Conservation (phyloP, 2,329 filamentous ascomycete species). For the Fusarium buharicum region DNA sequence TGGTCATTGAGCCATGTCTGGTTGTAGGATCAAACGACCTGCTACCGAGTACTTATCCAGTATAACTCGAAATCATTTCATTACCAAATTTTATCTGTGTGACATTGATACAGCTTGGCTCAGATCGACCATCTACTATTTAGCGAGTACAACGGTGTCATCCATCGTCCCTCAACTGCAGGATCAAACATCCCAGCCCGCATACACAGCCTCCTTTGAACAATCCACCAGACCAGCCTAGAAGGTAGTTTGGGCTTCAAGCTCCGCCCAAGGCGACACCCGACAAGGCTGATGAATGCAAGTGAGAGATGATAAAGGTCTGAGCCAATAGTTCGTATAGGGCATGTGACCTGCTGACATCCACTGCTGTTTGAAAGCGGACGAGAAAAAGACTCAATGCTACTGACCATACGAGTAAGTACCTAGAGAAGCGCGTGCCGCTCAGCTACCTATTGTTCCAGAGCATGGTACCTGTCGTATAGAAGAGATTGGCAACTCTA, state of each 20-base stretch:
- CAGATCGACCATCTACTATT: neutral
- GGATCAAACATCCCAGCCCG: conserved; percentile 12
- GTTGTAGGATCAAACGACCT: neutral
- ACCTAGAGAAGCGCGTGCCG: conserved; percentile 1
- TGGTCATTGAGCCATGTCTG: neutral
- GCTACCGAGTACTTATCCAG: neutral
- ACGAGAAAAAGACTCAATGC: conserved; percentile 12
- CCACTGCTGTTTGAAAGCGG: conserved; percentile 5
- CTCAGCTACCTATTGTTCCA: neutral
- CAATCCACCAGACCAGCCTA: conserved; percentile 1
- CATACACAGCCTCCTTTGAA: conserved; percentile 29
- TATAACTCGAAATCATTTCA: neutral
- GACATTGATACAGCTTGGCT: neutral
- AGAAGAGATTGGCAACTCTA: conserved; percentile 1
- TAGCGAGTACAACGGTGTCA: neutral
- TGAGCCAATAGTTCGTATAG: neutral
- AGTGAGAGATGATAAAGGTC: conserved; percentile 17
- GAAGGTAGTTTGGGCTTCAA: neutral
- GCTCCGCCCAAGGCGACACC: conserved; percentile 1
- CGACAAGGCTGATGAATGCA: conserved; percentile 25
- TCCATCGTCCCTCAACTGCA: conserved; percentile 1
- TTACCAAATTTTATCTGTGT: neutral
- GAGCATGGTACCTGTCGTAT: neutral
- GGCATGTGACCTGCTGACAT: conserved; percentile 14
- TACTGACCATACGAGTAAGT: conserved; percentile 23